phyloP scores from a whole-genome alignment of 495 filamentous ascomycete genomes.

The Daldinia decipiens region DNA sequence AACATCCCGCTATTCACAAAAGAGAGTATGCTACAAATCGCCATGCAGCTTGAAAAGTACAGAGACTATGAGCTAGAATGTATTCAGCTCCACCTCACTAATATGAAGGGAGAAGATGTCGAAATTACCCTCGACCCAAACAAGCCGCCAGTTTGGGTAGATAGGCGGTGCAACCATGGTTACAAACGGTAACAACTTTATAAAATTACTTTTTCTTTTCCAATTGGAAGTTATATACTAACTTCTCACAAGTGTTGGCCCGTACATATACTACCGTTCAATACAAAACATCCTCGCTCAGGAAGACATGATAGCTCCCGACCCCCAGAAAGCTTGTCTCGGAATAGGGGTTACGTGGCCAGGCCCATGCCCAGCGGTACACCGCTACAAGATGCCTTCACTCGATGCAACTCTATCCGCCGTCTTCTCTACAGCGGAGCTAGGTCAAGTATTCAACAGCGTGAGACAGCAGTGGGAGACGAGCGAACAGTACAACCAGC shows the following conservation, averaged over 20 bases:
- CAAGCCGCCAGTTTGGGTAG: background rate
- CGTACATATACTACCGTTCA: constrained; percentile 28
- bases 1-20: constrained; percentile 6
- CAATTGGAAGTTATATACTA: background rate
- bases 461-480: constrained; percentile 13
- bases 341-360: constrained; percentile 5
- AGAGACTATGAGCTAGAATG: background rate
- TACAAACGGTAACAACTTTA: constrained; percentile 16
- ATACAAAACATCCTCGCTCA: constrained; percentile 7
- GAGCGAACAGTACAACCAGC: background rate
- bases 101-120: constrained; percentile 22
- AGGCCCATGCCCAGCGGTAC: background rate
- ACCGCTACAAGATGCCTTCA: background rate
- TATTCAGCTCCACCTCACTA: background rate
- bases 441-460: background rate
- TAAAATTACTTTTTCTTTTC: background rate
- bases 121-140: background rate
- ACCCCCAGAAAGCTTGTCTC: constrained; percentile 12
- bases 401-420: background rate
- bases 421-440: background rate
- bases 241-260: constrained; percentile 4
- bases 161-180: constrained; percentile 22
- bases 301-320: constrained; percentile 1
- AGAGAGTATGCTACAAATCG: background rate
- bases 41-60: constrained; percentile 9